Conservation (phyloP, 306 rosid species). For the Echinosophora koreensis region DNA sequence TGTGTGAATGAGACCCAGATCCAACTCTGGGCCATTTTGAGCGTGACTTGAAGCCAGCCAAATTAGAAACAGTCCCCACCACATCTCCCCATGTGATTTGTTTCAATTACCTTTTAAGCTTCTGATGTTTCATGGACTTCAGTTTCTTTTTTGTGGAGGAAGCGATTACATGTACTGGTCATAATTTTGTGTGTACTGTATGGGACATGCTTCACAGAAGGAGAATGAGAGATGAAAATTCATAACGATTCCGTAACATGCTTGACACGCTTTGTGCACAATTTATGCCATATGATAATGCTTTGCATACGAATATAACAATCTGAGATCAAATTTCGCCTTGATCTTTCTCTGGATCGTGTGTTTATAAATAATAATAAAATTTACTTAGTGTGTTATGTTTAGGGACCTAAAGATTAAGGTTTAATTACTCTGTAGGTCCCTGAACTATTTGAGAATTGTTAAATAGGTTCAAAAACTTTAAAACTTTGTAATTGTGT, state of each 20-base stretch:
- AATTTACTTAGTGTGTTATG: too few species aligned
- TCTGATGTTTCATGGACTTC: conserved; percentile 36
- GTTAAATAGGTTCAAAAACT: too few species aligned
- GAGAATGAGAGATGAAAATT: not conserved
- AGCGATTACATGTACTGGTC: not conserved
- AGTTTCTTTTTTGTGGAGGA: not conserved
- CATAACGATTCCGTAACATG: not conserved
- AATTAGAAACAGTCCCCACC: conserved; percentile 55
- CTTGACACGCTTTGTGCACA: too few species aligned
- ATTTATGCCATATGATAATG: too few species aligned
- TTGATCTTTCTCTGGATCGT: too few species aligned
- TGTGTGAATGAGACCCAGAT: not conserved
- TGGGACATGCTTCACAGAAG: conserved; percentile 11
- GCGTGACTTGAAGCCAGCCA: conserved; percentile 52
- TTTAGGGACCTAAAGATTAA: too few species aligned
- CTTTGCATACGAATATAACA: too few species aligned
- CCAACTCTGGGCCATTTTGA: conserved; percentile 45
- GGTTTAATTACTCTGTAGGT: too few species aligned
- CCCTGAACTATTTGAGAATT: too few species aligned
- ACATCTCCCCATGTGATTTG: conserved; percentile 57
- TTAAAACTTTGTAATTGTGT: too few species aligned
- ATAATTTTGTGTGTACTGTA: conserved; percentile 4
- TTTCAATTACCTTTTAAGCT: conserved; percentile 46
- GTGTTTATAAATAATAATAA: too few species aligned
- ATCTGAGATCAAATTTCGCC: too few species aligned